A percentile compares a stretch with the other conserved stretches of the same genome.
These are phyloP conservation scores for Colletotrichum horii DNA, from an alignment of 2,329 filamentous ascomycete species.

Conservation along the genomic window DNA sequence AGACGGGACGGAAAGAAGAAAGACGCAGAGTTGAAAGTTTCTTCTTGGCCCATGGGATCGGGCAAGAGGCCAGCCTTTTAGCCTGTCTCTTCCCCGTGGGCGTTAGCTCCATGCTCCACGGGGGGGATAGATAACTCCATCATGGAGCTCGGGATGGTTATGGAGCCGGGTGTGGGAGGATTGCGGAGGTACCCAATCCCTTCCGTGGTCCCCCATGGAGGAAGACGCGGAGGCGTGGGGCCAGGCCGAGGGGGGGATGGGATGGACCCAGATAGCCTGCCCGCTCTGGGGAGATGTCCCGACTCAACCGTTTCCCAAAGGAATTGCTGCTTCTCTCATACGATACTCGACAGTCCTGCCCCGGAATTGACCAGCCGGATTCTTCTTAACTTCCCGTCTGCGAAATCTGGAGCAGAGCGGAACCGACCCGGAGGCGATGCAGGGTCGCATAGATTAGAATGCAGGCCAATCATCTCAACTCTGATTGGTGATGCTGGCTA, in stretches of 20 bases:
- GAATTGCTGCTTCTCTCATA: neutral
- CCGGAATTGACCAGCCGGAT: neutral
- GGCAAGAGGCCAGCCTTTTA: neutral
- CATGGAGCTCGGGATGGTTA: neutral
- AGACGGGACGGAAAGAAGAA: neutral
- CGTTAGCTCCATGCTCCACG: neutral
- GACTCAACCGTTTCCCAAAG: neutral
- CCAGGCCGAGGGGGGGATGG: neutral
- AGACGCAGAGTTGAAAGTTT: neutral
- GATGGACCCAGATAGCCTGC: neutral
- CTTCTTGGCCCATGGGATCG: neutral
- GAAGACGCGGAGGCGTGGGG: conserved; percentile 5
- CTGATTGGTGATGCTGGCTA: neutral
- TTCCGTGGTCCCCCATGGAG: conserved; percentile 6
- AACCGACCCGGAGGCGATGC: neutral
- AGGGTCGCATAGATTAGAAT: neutral
- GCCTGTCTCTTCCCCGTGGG: neutral
- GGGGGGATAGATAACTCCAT: conserved; percentile 9
- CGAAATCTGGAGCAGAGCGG: neutral
- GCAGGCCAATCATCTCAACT: neutral
- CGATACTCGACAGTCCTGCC: neutral
- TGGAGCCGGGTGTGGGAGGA: conserved; percentile 6
- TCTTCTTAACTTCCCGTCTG: neutral
- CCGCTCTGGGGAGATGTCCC: neutral
- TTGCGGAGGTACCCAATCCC: conserved; percentile 14